These are phyloP conservation scores for Russula olivacea DNA, from an alignment of 768 basidiomycete species.

Conservation along the genomic window DNA sequence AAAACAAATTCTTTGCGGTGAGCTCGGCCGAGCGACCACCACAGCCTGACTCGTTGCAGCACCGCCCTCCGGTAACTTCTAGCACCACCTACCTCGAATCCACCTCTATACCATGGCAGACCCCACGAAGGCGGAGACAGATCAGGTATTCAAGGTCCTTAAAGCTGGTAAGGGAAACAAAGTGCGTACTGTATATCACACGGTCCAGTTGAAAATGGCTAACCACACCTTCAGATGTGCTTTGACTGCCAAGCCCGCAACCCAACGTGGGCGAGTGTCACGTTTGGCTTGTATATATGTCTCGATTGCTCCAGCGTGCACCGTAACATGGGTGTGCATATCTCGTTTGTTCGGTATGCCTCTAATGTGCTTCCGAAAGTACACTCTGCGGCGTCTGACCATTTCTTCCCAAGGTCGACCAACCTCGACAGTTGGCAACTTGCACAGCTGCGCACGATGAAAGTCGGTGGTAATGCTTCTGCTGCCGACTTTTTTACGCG, in stretches of 20 bases:
- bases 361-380: background rate
- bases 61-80: background rate
- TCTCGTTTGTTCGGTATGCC: constrained; percentile 88
- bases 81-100: background rate
- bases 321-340: constrained; percentile 96
- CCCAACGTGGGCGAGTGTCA: constrained; percentile 96
- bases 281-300: constrained; percentile 96
- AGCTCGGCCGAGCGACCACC: background rate
- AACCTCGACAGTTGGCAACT: constrained; percentile 95
- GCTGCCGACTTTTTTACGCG: constrained; percentile 87
- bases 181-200: constrained; percentile 38
- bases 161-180: constrained; percentile 86
- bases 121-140: constrained; percentile 81
- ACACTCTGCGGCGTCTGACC: background rate
- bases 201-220: background rate
- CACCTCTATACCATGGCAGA: constrained; percentile 47
- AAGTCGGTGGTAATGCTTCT: constrained; percentile 86
- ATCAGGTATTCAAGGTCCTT: constrained; percentile 77
- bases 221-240: constrained; percentile 51
- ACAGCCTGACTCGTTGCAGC: background rate
- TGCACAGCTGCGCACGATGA: constrained; percentile 89
- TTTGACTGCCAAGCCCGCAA: constrained; percentile 95
- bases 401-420: constrained; percentile 61
- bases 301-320: constrained; percentile 94
- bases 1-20: background rate